A percentile compares a stretch with the other conserved stretches of the same genome.
Conservation (phyloP, 352 stramenopile genomes). For the Vaucheria bursata region DNA sequence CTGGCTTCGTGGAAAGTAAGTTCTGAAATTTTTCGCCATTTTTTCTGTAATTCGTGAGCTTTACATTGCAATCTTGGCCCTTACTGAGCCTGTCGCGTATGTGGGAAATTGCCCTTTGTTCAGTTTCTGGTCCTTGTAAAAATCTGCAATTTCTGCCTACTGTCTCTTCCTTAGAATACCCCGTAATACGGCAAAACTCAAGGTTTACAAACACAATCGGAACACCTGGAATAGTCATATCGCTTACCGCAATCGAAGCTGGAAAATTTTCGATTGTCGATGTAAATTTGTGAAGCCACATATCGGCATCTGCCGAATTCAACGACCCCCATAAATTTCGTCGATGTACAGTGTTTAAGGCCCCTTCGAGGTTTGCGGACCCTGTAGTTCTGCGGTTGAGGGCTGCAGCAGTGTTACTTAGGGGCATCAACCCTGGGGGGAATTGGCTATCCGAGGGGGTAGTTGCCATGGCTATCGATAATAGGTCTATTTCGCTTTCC, state of each 20-base stretch:
- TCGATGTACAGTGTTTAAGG: no score
- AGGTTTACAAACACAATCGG: slow-evolving; percentile 23
- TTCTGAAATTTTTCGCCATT: no score
- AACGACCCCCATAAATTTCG: background rate
- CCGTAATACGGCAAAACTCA: slow-evolving; percentile 40
- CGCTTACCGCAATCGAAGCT: slow-evolving; percentile 9
- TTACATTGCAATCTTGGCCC: slow-evolving; percentile 53
- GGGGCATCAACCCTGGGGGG: background rate
- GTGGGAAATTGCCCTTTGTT: slow-evolving; percentile 1
- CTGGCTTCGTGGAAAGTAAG: slow-evolving; percentile 26
- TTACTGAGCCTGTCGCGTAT: slow-evolving; percentile 25
- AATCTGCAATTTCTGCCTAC: slow-evolving; percentile 47
- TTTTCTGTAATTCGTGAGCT: slow-evolving; percentile 74
- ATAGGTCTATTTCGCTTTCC: no score
- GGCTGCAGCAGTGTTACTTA: background rate
- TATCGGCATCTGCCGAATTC: background rate
- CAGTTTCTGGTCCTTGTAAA: slow-evolving; percentile 15
- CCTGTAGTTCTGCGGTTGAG: background rate
- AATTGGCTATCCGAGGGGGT: background rate
- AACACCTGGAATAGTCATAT: slow-evolving; percentile 14
- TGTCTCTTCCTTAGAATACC: slow-evolving; percentile 43
- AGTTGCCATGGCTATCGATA: background rate
- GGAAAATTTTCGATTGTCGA: slow-evolving; percentile 1
- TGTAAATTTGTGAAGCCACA: slow-evolving; percentile 14
- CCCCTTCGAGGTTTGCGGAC: no score